A percentile compares a stretch with the other conserved stretches of the same genome.
phyloP scores from a whole-genome alignment of 1,139 yeast species.

The Debaryomycetaceae sp. region DNA sequence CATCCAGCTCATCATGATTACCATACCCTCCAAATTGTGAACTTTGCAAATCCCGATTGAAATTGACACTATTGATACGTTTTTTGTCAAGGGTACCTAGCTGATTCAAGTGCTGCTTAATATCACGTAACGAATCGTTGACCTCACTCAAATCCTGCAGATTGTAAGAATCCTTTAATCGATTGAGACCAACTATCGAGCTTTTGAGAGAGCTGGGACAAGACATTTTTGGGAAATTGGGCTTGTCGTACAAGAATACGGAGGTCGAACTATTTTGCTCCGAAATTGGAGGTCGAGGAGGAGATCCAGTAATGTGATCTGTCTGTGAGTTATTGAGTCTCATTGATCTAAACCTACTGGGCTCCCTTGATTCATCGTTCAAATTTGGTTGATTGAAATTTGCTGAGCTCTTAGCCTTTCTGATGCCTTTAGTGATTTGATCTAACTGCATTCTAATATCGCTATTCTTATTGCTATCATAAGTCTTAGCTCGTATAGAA shows the following conservation, averaged over 20 bases:
- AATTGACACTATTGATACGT: neutral
- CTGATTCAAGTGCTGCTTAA: neutral
- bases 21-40: too few species aligned
- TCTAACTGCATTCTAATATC: constrained; percentile 1
- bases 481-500: constrained; percentile 1
- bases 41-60: too few species aligned
- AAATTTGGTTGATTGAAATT: constrained; percentile 20
- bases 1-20: too few species aligned
- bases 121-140: neutral
- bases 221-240: constrained; percentile 37
- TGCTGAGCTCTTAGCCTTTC: constrained; percentile 37
- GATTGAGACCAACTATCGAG: constrained; percentile 39
- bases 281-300: constrained; percentile 1
- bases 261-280: neutral
- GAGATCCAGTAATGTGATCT: constrained; percentile 3
- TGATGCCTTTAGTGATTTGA: constrained; percentile 10
- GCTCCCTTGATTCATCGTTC: neutral
- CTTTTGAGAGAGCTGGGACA: constrained; percentile 24
- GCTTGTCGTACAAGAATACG: constrained; percentile 14
- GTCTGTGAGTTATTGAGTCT: neutral
- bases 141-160: neutral
- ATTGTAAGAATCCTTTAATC: constrained; percentile 27
- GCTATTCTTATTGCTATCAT: neutral
- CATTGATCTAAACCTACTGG: constrained; percentile 11
- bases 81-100: neutral